Evolutionary conservation across 352 stramenopile genomes (phyloP).

Genomic region (Elongisporangium senticosum): DNA sequence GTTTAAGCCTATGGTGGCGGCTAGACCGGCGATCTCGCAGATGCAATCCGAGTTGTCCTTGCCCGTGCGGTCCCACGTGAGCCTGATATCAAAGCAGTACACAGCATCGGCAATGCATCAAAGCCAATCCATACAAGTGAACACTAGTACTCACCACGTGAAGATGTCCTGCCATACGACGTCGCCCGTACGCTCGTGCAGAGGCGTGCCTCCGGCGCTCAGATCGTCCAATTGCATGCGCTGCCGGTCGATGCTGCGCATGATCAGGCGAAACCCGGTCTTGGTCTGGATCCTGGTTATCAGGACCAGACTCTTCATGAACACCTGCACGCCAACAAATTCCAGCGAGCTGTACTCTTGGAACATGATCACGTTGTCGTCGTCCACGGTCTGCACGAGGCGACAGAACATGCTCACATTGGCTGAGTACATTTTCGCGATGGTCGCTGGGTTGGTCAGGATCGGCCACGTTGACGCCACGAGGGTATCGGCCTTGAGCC

Average conservation of each 20-base stretch:
- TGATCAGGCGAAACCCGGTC: conserved; percentile 21
- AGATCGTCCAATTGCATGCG: background rate
- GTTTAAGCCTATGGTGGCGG: background rate
- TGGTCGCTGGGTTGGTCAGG: conserved; percentile 19
- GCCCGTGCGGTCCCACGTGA: background rate
- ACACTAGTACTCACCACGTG: background rate
- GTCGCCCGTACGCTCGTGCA: background rate
- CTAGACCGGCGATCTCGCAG: background rate
- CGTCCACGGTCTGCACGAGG: conserved; percentile 25
- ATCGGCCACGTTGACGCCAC: conserved; percentile 14
- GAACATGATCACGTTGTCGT: conserved; percentile 25
- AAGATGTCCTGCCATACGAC: background rate
- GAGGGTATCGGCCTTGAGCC: background rate
- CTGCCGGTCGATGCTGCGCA: conserved; percentile 20
- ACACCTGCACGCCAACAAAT: background rate
- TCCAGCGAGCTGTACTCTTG: conserved; percentile 19
- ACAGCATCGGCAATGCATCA: background rate
- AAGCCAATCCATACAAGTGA: too few species aligned
- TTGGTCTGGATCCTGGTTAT: conserved; percentile 9
- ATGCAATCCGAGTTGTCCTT: background rate
- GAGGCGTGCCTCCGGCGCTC: too few species aligned
- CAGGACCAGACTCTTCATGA: conserved; percentile 12
- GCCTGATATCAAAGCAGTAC: background rate
- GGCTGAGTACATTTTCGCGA: conserved; percentile 18
- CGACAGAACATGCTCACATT: conserved; percentile 20